phyloP scores from a whole-genome alignment of 257 asterid species.

The Ophiorrhiza pumila region DNA sequence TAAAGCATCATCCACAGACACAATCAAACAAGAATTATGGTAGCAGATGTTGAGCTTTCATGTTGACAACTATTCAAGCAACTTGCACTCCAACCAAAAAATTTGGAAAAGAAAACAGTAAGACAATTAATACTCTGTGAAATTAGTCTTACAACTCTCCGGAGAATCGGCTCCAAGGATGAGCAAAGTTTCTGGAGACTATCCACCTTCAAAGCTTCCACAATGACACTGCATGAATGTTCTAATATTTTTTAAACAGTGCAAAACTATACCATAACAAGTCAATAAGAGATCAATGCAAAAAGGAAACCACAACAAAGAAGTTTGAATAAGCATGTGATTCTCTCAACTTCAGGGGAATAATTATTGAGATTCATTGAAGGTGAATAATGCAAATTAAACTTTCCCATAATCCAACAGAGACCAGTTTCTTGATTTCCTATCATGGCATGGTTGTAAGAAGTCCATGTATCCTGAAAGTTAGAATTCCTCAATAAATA shows the following conservation, averaged over 20 bases:
- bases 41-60: background rate
- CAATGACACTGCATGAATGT: conserved; percentile 72
- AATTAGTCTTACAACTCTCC: conserved; percentile 80
- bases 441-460: background rate
- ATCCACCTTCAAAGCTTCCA: conserved; percentile 93
- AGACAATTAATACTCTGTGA: conserved; percentile 10
- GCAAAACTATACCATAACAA: background rate
- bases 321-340: background rate
- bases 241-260: conserved; percentile 4
- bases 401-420: background rate
- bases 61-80: background rate
- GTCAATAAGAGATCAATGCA: background rate
- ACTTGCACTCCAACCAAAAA: background rate
- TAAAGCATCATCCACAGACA: background rate
- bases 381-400: background rate
- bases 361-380: background rate
- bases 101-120: background rate
- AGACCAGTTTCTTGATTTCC: background rate
- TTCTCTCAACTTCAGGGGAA: background rate
- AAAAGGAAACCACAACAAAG: background rate
- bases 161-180: conserved; percentile 88
- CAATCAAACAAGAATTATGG: background rate
- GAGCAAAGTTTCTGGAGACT: conserved; percentile 97
- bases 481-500: background rate
- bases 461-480: background rate